Base-by-base conservation (phyloP, 2,329 filamentous ascomycete species). In the Lecanicillium sp. region DNA sequence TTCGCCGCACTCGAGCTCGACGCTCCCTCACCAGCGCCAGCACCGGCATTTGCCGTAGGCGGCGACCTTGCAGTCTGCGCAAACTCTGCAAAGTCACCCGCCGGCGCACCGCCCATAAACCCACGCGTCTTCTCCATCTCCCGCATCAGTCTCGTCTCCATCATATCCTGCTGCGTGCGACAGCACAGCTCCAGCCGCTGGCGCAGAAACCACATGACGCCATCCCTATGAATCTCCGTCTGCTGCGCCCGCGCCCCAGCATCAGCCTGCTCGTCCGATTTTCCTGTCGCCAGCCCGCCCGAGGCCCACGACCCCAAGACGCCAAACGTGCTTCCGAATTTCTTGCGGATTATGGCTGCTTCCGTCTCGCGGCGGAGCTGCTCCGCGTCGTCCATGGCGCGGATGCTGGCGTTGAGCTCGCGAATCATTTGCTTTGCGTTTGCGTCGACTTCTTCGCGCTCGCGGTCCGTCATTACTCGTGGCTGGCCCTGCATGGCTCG, bases 41-140 rank as follows among this genome's bases (percentile, higher is more conserved):
- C 30, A 27, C 41, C 9, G 47, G 46, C 18, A 5, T 27, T 18
- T 3, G 22, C 27, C 12, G 22, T 11, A 12, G 22, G 16, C 20
- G 20, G 13, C 22, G 47, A 13, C 31, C 48, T 25, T 33, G 29
- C 36, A 36, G 52, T 40, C 6, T 52, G 51, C 20, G 49, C 34
- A 41, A 57, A 62, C 27, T 56, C 51, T 18, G 53, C 52, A 45
- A 63, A 55, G 45, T 60, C 60, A 4, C 50, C 50, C 6, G 53
- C 40, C 11, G 57, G 49, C 27, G 57, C 47, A 6, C 22, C 22
- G 30, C 50, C 41, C 35, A 95, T 65, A 43, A 90, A 75, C 54
- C 85, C 94, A 62, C 86, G 85, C 53, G 81, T 89, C 74, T 85
- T 92, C 65, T 96, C 89, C 59, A 90, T 72, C 58, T 94, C 86